Conservation (phyloP, 768 basidiomycete genomes). For the Collybiopsis confluens region DNA sequence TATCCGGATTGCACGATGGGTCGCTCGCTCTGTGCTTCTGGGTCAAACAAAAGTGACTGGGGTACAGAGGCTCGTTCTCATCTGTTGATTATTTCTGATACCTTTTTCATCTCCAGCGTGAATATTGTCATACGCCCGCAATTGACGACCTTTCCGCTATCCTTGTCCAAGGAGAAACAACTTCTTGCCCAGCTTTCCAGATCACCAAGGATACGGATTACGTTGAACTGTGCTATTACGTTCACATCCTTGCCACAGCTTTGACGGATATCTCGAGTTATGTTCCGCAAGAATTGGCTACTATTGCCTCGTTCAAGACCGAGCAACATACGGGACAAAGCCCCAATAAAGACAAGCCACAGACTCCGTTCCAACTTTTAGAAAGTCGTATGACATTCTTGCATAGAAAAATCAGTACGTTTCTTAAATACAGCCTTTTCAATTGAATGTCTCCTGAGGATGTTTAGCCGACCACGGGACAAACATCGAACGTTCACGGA, state of each 20-base stretch:
- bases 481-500: conserved; percentile 70
- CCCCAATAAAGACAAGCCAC: conserved; percentile 17
- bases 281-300: conserved; percentile 39
- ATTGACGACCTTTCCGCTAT: conserved; percentile 45
- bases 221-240: conserved; percentile 50
- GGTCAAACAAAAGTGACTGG: conserved; percentile 17
- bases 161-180: conserved; percentile 36
- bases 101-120: conserved; percentile 26
- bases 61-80: conserved; percentile 18
- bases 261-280: conserved; percentile 58
- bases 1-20: conserved; percentile 51
- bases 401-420: conserved; percentile 61
- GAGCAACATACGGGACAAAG: conserved; percentile 12
- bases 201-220: conserved; percentile 57
- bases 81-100: conserved; percentile 6
- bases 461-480: conserved; percentile 44
- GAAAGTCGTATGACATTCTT: conserved; percentile 43
- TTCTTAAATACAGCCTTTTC: neutral
- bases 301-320: conserved; percentile 6
- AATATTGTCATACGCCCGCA: conserved; percentile 42
- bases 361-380: conserved; percentile 44
- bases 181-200: conserved; percentile 42
- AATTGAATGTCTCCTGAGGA: neutral
- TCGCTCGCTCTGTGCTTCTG: conserved; percentile 49
- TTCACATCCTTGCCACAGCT: conserved; percentile 55